Base-by-base conservation (phyloP, 345 rosid genomes). In the Brassica rapa region DNA sequence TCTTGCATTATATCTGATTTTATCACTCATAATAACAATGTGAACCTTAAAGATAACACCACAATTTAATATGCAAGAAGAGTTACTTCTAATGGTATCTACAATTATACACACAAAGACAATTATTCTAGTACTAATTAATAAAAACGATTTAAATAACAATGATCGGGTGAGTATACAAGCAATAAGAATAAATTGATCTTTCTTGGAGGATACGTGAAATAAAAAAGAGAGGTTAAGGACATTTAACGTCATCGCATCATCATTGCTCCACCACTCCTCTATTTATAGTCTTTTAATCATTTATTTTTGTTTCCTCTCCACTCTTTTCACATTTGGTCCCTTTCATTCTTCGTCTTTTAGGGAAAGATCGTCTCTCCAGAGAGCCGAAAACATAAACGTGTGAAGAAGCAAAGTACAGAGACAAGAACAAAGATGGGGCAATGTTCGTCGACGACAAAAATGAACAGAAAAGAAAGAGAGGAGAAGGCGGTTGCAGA, bases 211-310 rank as follows among this genome's bases (percentile, higher is more conserved):
- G 68, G 32, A 66, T 62, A 56, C 72, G 78, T 78, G 41, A 57
- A 55, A 35, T 7, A 65, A 65, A 16, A 64, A 41, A 66, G 15
- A 43, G 16, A 66, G 46, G 64, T 67, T 60, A 60, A 67, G 60
- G 82, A 61, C 23, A 68, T 73, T 79, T 27, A 73, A 79, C 78
- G 77, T 79, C 77, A 79, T 78, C 73, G 77, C 77, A 66, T 78
- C 56, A 78, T 68, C 82, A 79, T 79, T 74, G 82, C 78, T 79
- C 78, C 78, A 73, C 75, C 74, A 68, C 66, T 68, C 59, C 53
- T 73, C 78, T 79, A 79, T 79, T 73, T 79, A 74, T 73, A 73
- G 74, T 68, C 12, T 16, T 59, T 53, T 32, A 57, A 32, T 60
- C 46, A 19, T 43, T 61, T 78, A 3, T 5, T 14, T 63, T 63